Evolutionary conservation across 2,329 filamentous ascomycete genomes (phyloP), one percentile per base, ranked within the genome.

Genomic region (Canariomyces notabilis): DNA sequence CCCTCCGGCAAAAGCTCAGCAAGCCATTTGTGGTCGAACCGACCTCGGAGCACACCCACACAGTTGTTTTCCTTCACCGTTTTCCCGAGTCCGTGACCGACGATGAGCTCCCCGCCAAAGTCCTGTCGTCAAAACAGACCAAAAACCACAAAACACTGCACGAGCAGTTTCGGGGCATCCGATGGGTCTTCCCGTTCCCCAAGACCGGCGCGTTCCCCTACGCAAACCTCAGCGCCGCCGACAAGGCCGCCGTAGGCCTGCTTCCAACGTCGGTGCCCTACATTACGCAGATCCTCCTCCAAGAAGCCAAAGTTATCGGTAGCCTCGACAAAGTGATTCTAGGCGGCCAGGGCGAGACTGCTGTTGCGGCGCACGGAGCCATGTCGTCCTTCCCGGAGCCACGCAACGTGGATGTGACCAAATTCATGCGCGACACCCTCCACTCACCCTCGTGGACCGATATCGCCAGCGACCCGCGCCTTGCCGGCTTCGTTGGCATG

Each of bases 171-270:
- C 42, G 35, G 35, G 9, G 18, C 11, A n/a, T 44, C 35, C 42
- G 42, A 34, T 44, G 42, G 42, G 42, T 44, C 26, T 44, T 39
- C 29, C 42, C 42, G 9, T 44, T 38, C 36, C 22, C 35, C 23
- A 44, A 44, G 26, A 21, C 42, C 2, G 42, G 35, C 29, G 21
- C 35, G 5, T 18, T 11, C 16, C 42, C 42, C n/a, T 44, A 44
- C 42, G 35, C 12, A 20, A 39, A 44, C 35, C 26, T 44, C 19
- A 33, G 35, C 26, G 23, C 42, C 26, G 29, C 8, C 15, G 42
- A 44, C 23, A 37, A 38, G 9, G 35, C 35, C 29, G 36, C 42
- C 26, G 18, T 44, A 3, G 42, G 42, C 12, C 18, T 44, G 8
- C 11, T 16, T 6, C 14, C 21, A 9, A 33, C 18, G 14, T 29